These are phyloP conservation scores for Chlorella sp. DNA, from an alignment of 139 green algal genomes.

Conservation along the genomic window DNA sequence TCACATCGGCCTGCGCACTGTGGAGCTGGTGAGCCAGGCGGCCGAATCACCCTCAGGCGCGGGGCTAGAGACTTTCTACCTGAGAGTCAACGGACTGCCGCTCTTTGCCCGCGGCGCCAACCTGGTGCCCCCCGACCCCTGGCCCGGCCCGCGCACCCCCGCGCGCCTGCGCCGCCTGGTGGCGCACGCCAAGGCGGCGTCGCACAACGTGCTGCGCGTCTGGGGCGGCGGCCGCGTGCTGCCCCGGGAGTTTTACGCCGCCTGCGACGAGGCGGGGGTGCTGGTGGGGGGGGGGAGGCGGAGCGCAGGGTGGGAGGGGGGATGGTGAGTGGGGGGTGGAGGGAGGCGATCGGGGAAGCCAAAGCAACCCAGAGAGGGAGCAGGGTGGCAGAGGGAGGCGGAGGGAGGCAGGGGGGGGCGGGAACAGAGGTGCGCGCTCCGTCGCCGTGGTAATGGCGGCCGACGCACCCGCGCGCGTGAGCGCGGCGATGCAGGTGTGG, in stretches of 20 bases:
- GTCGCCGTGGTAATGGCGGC: no score
- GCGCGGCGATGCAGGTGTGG: conserved; percentile 75
- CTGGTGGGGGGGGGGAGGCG: no score
- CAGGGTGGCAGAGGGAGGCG: no score
- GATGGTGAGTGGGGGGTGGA: no score
- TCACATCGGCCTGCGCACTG: conserved; percentile 58
- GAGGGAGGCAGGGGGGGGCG: no score
- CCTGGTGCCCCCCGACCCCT: conserved; percentile 64
- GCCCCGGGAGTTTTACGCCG: conserved; percentile 77
- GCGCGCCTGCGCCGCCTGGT: conserved; percentile 46
- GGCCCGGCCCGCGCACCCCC: conserved; percentile 35
- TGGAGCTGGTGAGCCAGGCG: conserved; percentile 61
- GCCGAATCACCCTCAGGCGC: not conserved
- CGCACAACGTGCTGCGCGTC: conserved; percentile 85
- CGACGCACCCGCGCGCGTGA: conserved; percentile 64
- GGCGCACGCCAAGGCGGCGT: conserved; percentile 39
- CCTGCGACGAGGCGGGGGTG: conserved; percentile 65
- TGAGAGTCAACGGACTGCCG: conserved; percentile 69
- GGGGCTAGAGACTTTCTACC: conserved; percentile 71
- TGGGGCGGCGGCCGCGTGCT: conserved; percentile 63
- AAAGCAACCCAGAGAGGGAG: no score
- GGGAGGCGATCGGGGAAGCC: no score
- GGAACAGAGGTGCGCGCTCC: no score
- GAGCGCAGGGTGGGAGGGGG: no score
- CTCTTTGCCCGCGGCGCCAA: conserved; percentile 75